Evolutionary conservation across 306 rosid genomes (phyloP).

Genomic region (Fragaria vesca): DNA sequence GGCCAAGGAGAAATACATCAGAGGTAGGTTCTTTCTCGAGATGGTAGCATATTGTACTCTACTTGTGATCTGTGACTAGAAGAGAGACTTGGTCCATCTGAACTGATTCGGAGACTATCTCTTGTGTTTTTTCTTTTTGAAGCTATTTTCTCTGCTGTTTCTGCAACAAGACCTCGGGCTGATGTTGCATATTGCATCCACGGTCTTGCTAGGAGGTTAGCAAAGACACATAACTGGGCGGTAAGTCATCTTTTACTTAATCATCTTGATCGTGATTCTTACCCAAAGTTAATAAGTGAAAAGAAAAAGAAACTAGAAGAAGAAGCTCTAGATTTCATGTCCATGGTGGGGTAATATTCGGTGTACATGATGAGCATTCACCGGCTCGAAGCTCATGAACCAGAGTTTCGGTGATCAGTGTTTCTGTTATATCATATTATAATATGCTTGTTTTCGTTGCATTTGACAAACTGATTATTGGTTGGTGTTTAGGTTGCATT

Average conservation of each 20-base stretch:
- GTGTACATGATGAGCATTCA: neutral
- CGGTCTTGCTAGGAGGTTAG: constrained; percentile 85
- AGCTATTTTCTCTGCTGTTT: constrained; percentile 95
- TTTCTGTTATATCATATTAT: neutral
- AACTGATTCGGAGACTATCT: constrained; percentile 22
- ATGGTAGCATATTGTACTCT: neutral
- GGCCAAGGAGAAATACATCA: constrained; percentile 81
- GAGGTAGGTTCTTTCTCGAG: constrained; percentile 52
- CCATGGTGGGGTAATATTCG: neutral
- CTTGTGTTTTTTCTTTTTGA: constrained; percentile 35
- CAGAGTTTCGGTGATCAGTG: neutral
- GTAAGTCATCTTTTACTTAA: constrained; percentile 44
- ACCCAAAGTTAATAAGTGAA: neutral
- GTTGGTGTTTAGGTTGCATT: constrained; percentile 69
- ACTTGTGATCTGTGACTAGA: constrained; percentile 15
- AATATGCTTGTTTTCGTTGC: neutral
- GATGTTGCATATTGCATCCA: constrained; percentile 99
- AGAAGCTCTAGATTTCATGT: neutral
- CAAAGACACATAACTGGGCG: constrained; percentile 99
- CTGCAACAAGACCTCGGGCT: constrained; percentile 96
- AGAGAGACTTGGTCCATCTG: constrained; percentile 20
- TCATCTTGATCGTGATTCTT: neutral
- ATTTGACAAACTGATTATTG: constrained; percentile 31
- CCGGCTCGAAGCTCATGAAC: neutral
- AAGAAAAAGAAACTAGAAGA: neutral